phyloP scores from a whole-genome alignment of 805 yeast species.

The Candida vaughaniae region DNA sequence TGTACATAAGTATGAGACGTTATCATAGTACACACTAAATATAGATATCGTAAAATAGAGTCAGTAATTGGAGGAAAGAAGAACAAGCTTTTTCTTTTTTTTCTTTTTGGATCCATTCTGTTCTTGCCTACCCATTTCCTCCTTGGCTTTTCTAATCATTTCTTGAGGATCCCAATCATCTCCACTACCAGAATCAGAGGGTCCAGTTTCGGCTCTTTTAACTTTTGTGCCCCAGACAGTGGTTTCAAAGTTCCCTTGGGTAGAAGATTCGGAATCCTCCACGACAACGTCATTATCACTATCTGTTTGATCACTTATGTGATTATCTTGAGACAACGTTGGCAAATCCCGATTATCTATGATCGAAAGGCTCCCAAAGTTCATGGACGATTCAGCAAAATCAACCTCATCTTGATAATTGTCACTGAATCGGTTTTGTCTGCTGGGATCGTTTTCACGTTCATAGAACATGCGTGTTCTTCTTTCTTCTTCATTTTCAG shows the following conservation, averaged over 20 bases:
- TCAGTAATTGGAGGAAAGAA: constrained; percentile 21
- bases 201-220: constrained; percentile 33
- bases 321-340: constrained; percentile 18
- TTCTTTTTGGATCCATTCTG: constrained; percentile 36
- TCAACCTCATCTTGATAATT: constrained; percentile 20
- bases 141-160: constrained; percentile 52
- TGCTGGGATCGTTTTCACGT: constrained; percentile 45
- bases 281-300: constrained; percentile 8
- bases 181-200: constrained; percentile 24
- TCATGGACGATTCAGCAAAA: constrained; percentile 15
- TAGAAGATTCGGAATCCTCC: constrained; percentile 4
- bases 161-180: constrained; percentile 52
- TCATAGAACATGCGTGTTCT: constrained; percentile 59
- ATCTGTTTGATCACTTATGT: background rate
- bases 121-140: constrained; percentile 38
- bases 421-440: background rate
- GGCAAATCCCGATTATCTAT: constrained; percentile 40
- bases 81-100: constrained; percentile 46
- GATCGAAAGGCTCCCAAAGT: constrained; percentile 34
- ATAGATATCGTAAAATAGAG: background rate
- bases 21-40: background rate
- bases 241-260: constrained; percentile 29
- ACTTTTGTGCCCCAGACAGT: constrained; percentile 81
- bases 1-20: background rate
- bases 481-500: constrained; percentile 57